These are phyloP conservation scores for Rhizopogon sp. DNA, from an alignment of 768 basidiomycete genomes.

Conservation along the genomic window DNA sequence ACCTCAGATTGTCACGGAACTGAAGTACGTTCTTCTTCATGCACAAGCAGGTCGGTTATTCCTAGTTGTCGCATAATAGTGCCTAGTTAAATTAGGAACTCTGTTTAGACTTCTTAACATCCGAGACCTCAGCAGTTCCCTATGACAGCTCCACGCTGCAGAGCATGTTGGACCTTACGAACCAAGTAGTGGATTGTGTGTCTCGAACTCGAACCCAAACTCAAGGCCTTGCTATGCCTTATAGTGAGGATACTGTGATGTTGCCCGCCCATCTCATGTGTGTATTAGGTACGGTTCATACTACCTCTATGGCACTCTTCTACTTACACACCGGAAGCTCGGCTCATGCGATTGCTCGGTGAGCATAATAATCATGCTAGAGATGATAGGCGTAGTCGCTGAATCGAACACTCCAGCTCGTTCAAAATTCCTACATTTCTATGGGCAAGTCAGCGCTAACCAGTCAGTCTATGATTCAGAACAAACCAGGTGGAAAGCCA, in stretches of 20 bases:
- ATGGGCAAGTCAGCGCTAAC: constrained; percentile 29
- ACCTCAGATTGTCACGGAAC: background rate
- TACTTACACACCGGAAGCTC: background rate
- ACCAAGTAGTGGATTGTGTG: background rate
- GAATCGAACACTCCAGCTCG: constrained; percentile 10
- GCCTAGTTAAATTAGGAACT: background rate
- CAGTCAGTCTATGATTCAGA: constrained; percentile 17
- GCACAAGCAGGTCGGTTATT: background rate
- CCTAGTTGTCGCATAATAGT: background rate
- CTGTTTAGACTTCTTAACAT: constrained; percentile 7
- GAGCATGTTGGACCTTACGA: background rate
- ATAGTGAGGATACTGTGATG: background rate
- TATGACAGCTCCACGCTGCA: constrained; percentile 5
- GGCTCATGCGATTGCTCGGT: constrained; percentile 5
- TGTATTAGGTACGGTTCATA: background rate
- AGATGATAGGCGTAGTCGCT: constrained; percentile 2
- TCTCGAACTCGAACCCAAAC: background rate
- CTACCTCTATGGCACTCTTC: background rate
- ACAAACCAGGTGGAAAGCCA: constrained; percentile 11
- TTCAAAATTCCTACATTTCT: constrained; percentile 29
- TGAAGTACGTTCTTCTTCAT: background rate
- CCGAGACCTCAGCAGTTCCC: background rate
- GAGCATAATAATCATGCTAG: background rate
- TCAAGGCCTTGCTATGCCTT: too few species aligned
- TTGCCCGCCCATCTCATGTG: constrained; percentile 6